A percentile compares a stretch with the other conserved stretches of the same genome.
Conservation (phyloP, 208 protist species). For the Trichomonas vaginalis region DNA sequence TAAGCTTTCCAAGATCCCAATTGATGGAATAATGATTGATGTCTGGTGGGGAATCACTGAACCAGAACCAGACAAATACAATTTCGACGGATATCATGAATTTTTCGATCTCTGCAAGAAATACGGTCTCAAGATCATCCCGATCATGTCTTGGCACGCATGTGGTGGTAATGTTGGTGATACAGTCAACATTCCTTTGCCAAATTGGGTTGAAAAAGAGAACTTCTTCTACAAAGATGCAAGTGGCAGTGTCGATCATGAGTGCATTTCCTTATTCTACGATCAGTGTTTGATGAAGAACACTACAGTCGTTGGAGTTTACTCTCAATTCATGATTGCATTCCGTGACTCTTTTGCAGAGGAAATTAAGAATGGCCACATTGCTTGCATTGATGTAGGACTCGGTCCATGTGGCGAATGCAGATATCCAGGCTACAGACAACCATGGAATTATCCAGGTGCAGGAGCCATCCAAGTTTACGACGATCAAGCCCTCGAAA, state of each 20-base stretch:
- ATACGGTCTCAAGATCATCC: neutral
- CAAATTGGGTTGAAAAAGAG: constrained; percentile 39
- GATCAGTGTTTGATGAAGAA: constrained; percentile 39
- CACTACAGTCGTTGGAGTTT: constrained; percentile 47
- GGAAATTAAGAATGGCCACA: neutral
- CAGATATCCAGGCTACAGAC: constrained; percentile 45
- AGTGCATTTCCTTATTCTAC: constrained; percentile 46
- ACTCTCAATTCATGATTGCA: constrained; percentile 43
- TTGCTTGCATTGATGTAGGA: neutral
- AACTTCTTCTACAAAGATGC: constrained; percentile 44
- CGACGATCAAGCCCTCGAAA: neutral
- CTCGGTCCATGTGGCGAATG: constrained; percentile 41
- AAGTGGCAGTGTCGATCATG: constrained; percentile 32
- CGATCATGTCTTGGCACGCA: constrained; percentile 29
- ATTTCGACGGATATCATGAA: neutral
- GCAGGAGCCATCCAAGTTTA: constrained; percentile 31
- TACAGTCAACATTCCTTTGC: constrained; percentile 43
- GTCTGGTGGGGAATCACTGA: constrained; percentile 22
- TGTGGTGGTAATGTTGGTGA: constrained; percentile 59
- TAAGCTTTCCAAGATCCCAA: neutral
- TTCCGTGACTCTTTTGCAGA: constrained; percentile 23
- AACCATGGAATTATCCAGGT: constrained; percentile 40
- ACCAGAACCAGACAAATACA: neutral
- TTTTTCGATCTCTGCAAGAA: neutral
- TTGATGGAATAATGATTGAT: constrained; percentile 16